Percentiles rank a stretch among this genome's conserved stretches.
Conservation (phyloP, 2,329 filamentous ascomycete species). For the Epichloe bromicola region DNA sequence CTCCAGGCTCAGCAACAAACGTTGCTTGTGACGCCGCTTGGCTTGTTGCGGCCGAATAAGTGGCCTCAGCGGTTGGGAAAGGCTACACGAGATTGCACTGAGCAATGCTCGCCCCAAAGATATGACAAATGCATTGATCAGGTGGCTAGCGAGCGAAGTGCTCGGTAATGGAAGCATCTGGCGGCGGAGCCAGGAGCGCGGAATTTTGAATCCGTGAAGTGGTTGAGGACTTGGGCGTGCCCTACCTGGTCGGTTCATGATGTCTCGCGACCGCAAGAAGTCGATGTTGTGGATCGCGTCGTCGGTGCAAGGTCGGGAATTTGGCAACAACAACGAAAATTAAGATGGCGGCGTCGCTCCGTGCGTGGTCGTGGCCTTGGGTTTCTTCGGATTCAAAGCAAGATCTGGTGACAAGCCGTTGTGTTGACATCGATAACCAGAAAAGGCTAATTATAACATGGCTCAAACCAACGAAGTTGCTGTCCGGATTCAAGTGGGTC, state of each 20-base stretch:
- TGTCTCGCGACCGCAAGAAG: slow-evolving; percentile 13
- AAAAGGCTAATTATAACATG: slow-evolving; percentile 15
- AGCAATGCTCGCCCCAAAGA: neutral
- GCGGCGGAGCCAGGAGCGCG: neutral
- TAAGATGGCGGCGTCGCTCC: neutral
- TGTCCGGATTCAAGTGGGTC: slow-evolving; percentile 28
- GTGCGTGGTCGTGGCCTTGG: neutral
- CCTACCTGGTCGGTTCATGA: slow-evolving; percentile 51
- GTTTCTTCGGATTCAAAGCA: neutral
- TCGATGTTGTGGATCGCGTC: neutral
- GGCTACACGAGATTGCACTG: neutral
- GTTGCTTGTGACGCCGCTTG: neutral
- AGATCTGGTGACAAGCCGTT: neutral
- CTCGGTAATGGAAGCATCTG: neutral
- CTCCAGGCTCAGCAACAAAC: neutral
- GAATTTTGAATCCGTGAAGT: slow-evolving; percentile 7
- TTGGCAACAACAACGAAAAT: neutral
- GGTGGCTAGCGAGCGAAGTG: neutral
- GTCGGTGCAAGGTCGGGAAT: neutral
- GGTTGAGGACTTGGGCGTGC: slow-evolving; percentile 13
- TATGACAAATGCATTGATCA: neutral
- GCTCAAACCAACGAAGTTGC: slow-evolving; percentile 12
- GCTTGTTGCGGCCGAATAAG: neutral
- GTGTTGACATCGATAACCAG: slow-evolving; percentile 6
- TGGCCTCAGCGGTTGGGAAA: neutral